These are phyloP conservation scores for Thozetella sp. DNA, from an alignment of 495 filamentous ascomycete species.

Conservation along the genomic window DNA sequence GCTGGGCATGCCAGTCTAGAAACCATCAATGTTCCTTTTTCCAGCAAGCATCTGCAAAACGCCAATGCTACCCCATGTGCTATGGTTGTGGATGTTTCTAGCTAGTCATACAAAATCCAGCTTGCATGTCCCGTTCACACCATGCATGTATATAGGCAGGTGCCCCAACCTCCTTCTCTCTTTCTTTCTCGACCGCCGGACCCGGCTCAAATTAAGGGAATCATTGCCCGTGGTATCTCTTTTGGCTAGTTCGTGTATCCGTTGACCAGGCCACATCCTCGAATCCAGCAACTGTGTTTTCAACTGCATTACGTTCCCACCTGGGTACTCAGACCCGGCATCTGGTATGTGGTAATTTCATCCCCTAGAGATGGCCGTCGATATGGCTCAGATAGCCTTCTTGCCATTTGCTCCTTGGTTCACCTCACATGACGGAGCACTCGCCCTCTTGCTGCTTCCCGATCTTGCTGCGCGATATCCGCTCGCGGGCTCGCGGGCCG, in stretches of 20 bases:
- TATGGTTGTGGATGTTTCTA: constrained; percentile 3
- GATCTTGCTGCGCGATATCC: constrained; percentile 79
- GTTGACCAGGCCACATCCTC: neutral
- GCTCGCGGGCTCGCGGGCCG: constrained; percentile 67
- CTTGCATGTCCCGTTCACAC: neutral
- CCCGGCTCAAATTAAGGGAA: neutral
- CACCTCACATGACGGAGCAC: constrained; percentile 76
- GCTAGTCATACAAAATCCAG: neutral
- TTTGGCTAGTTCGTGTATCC: neutral
- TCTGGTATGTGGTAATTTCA: no score
- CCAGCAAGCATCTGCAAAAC: neutral
- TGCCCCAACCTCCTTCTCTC: no score
- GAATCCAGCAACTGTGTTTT: neutral
- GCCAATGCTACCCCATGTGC: neutral
- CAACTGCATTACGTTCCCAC: neutral
- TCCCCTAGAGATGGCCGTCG: no score
- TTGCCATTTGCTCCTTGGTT: neutral
- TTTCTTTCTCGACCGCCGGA: neutral
- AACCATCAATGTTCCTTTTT: no score
- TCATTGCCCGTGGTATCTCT: constrained; percentile 1
- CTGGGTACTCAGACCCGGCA: neutral
- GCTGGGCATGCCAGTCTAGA: no score
- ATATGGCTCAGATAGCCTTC: neutral
- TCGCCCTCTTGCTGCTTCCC: constrained; percentile 85
- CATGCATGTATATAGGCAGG: neutral